Conservation (phyloP, 306 rosid species). For the Fragaria ananassa region DNA sequence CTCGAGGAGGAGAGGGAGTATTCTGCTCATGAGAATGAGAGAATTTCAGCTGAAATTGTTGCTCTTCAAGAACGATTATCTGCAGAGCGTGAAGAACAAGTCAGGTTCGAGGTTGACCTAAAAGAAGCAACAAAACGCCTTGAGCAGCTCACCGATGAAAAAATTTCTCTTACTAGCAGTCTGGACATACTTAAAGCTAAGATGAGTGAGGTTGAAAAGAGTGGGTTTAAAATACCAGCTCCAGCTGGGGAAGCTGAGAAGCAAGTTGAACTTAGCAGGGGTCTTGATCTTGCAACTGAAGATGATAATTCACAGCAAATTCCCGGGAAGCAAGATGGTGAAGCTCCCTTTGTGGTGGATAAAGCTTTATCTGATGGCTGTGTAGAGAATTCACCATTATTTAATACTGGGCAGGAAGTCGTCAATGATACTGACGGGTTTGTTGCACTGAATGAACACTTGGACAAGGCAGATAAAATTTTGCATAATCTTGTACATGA, state of each 20-base stretch:
- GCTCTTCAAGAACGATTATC: constrained; percentile 50
- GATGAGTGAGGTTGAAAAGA: constrained; percentile 41
- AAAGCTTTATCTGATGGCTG: constrained; percentile 27
- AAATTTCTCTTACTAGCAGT: constrained; percentile 47
- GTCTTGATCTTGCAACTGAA: constrained; percentile 34
- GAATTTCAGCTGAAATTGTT: constrained; percentile 46
- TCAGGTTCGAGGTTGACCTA: constrained; percentile 50
- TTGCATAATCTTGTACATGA: constrained; percentile 63
- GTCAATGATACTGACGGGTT: constrained; percentile 51
- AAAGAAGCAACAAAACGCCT: constrained; percentile 41
- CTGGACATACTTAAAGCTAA: constrained; percentile 52
- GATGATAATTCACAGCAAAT: constrained; percentile 33
- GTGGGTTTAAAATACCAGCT: constrained; percentile 30
- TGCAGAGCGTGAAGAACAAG: constrained; percentile 42
- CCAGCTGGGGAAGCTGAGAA: constrained; percentile 25
- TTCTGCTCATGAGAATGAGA: constrained; percentile 50
- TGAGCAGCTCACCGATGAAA: constrained; percentile 68
- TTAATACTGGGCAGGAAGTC: constrained; percentile 39
- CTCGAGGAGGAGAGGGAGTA: constrained; percentile 55
- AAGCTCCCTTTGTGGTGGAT: constrained; percentile 15
- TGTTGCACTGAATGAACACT: constrained; percentile 40
- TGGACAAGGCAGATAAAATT: constrained; percentile 56
- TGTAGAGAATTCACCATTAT: constrained; percentile 26
- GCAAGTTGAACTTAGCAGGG: constrained; percentile 32
- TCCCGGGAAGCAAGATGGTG: constrained; percentile 32